These are phyloP conservation scores for Firmiana major DNA, from an alignment of 345 rosid species.

Conservation along the genomic window DNA sequence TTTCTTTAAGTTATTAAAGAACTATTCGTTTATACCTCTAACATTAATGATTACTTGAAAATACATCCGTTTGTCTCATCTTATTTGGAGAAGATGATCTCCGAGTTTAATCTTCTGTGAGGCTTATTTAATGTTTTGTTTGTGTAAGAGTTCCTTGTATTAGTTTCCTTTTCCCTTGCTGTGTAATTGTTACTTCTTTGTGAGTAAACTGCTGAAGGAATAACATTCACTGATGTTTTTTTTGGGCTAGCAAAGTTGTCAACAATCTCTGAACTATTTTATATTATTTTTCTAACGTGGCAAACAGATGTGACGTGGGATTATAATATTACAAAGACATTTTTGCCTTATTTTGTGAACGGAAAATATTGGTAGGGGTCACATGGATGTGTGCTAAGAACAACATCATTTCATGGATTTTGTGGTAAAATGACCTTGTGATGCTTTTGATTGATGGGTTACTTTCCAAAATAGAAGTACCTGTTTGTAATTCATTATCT, in stretches of 20 bases:
- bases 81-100: neutral
- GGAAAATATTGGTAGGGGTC: neutral
- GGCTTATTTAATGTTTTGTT: neutral
- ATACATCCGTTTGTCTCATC: neutral
- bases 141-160: slow-evolving; percentile 7
- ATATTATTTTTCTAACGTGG: neutral
- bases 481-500: neutral
- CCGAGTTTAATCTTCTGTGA: neutral
- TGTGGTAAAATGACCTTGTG: neutral
- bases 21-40: neutral
- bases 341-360: neutral
- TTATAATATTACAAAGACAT: neutral
- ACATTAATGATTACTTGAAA: neutral
- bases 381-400: neutral
- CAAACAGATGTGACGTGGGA: neutral
- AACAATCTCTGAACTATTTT: neutral
- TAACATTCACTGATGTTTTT: neutral
- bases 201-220: slow-evolving; percentile 1
- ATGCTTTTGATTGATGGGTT: slow-evolving; percentile 2
- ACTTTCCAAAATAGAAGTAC: neutral
- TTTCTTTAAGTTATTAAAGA: slow-evolving; percentile 5
- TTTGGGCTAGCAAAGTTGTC: neutral
- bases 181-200: slow-evolving; percentile 1
- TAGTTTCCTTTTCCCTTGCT: neutral
- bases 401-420: neutral